Conservation (phyloP, 108 stramenopile species). For the Nitzschia sp. region DNA sequence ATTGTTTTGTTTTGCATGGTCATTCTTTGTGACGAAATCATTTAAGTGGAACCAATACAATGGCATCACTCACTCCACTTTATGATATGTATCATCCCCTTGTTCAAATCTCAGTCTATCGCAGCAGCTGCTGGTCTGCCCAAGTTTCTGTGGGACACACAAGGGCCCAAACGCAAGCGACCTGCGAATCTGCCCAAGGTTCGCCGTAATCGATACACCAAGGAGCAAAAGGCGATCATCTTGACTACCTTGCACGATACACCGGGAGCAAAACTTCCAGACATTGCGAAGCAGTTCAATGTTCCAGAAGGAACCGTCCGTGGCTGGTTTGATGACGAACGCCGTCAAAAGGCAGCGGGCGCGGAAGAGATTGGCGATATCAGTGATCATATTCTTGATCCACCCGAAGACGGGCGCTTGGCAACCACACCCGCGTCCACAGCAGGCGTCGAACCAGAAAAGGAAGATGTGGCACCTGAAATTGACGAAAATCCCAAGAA, state of each 20-base stretch:
- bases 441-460: no score
- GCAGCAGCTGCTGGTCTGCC: constrained; percentile 19
- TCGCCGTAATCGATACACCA: constrained; percentile 20
- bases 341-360: constrained; percentile 5
- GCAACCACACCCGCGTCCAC: neutral
- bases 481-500: constrained; percentile 13
- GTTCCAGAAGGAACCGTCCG: constrained; percentile 30
- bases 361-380: constrained; percentile 1
- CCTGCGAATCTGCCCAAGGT: constrained; percentile 18
- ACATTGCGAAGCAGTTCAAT: constrained; percentile 19
- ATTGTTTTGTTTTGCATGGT: neutral
- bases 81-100: neutral
- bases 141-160: constrained; percentile 26
- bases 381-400: constrained; percentile 7
- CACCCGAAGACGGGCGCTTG: neutral
- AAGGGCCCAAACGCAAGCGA: constrained; percentile 25
- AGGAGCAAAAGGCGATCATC: constrained; percentile 13
- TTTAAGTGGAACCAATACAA: neutral
- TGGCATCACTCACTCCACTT: no score
- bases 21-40: no score
- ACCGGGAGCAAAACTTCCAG: constrained; percentile 19
- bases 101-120: constrained; percentile 1
- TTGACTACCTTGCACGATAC: neutral
- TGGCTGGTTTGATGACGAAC: constrained; percentile 26
- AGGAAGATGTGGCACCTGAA: neutral